These are phyloP conservation scores for Penicillium alfredii DNA, from an alignment of 495 filamentous ascomycete species.

Conservation along the genomic window DNA sequence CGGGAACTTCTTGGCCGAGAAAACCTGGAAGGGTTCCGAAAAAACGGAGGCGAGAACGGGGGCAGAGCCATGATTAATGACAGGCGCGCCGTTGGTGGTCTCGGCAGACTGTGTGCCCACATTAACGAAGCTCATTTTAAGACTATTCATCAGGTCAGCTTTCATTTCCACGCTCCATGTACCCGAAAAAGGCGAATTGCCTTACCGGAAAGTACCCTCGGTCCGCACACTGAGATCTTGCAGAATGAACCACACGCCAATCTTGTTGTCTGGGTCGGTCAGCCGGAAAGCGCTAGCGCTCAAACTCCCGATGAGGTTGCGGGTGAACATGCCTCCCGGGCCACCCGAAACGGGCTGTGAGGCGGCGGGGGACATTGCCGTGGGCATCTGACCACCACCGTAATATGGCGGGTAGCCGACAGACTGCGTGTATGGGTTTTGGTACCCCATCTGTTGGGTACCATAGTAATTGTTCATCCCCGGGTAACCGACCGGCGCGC, in stretches of 20 bases:
- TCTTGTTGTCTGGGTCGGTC: slow-evolving; percentile 72
- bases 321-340: slow-evolving; percentile 86
- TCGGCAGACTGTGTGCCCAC: slow-evolving; percentile 51
- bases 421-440: slow-evolving; percentile 39
- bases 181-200: too few relatives aligned
- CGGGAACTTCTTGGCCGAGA: slow-evolving; percentile 94
- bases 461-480: slow-evolving; percentile 40
- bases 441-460: slow-evolving; percentile 32
- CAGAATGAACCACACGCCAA: slow-evolving; percentile 94
- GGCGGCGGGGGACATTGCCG: slow-evolving; percentile 32
- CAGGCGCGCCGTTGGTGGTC: slow-evolving; percentile 30
- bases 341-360: slow-evolving; percentile 38
- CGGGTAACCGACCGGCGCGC: slow-evolving; percentile 35
- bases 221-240: slow-evolving; percentile 93
- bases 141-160: too few relatives aligned
- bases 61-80: slow-evolving; percentile 71
- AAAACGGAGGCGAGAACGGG: slow-evolving; percentile 85
- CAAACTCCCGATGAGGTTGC: slow-evolving; percentile 91
- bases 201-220: slow-evolving; percentile 84
- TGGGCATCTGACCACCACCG: slow-evolving; percentile 29
- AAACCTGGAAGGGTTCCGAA: slow-evolving; percentile 88
- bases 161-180: too few relatives aligned
- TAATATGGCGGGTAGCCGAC: slow-evolving; percentile 39
- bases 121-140: slow-evolving; percentile 81
- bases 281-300: slow-evolving; percentile 86